Evolutionary conservation across 306 rosid genomes (phyloP).

Genomic region (Vigna radiata): DNA sequence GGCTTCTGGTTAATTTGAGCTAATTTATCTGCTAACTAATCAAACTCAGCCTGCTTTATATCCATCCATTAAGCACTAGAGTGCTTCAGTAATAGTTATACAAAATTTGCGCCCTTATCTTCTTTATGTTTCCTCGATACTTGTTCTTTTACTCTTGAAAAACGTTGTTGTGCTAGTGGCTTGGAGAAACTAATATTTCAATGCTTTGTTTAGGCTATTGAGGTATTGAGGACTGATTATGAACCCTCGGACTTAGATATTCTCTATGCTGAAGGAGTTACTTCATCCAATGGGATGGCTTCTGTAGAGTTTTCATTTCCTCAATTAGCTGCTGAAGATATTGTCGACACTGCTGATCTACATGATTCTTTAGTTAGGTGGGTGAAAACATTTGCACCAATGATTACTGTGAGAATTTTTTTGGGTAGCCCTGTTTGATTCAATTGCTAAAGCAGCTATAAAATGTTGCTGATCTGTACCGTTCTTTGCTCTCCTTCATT

Average conservation of each 20-base stretch:
- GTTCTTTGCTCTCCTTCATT: constrained; percentile 32
- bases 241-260: constrained; percentile 95
- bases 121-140: constrained; percentile 22
- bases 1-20: constrained; percentile 27
- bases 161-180: constrained; percentile 28
- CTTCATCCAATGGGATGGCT: constrained; percentile 95
- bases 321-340: constrained; percentile 66
- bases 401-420: constrained; percentile 23
- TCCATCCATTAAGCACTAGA: constrained; percentile 25
- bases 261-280: constrained; percentile 94
- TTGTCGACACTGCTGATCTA: constrained; percentile 58
- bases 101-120: constrained; percentile 24
- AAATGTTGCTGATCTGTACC: constrained; percentile 29
- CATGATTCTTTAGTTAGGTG: constrained; percentile 78
- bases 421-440: constrained; percentile 13
- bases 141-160: constrained; percentile 18
- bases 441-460: background rate
- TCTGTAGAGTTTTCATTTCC: constrained; percentile 95
- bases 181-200: constrained; percentile 45
- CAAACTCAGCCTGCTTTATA: constrained; percentile 33
- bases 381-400: constrained; percentile 36
- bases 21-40: constrained; percentile 8
- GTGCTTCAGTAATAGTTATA: constrained; percentile 15
- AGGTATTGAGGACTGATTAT: constrained; percentile 82
- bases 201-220: constrained; percentile 68